Percentiles rank a stretch among this genome's conserved stretches.
Evolutionary conservation across 208 protist species (phyloP).

Genomic region (Tritrichomonas musculus): DNA sequence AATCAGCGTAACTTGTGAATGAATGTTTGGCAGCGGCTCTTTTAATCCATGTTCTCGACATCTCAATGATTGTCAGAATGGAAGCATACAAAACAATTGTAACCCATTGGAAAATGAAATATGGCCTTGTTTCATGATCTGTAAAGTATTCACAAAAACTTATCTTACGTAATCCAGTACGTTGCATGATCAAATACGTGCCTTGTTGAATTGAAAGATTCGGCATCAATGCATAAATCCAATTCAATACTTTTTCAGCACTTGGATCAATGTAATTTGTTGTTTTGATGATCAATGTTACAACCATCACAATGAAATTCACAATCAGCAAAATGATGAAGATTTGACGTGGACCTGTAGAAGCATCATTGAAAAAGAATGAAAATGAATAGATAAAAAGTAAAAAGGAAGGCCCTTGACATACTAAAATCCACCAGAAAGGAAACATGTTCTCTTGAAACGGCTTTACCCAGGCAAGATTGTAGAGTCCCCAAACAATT

Average conservation of each 20-base stretch:
- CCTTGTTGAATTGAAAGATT: background rate
- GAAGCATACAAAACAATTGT: background rate
- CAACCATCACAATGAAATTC: background rate
- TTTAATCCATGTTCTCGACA: background rate
- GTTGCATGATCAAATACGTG: background rate
- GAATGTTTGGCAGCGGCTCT: background rate
- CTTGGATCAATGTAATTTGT: too few species aligned
- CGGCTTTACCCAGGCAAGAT: background rate
- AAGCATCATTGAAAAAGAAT: background rate
- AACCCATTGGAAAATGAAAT: background rate
- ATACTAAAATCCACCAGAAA: background rate
- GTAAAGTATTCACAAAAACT: background rate
- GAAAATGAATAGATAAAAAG: background rate
- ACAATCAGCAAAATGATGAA: background rate
- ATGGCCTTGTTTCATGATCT: background rate
- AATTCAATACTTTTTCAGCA: background rate
- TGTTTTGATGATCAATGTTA: too few species aligned
- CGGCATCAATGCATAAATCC: background rate
- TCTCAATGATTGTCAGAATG: background rate
- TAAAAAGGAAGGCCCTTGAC: background rate
- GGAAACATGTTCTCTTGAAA: background rate
- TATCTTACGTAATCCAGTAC: background rate
- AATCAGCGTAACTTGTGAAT: too few species aligned
- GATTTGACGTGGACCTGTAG: background rate
- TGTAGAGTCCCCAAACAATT: background rate